phyloP scores from a whole-genome alignment of 1,284 basidiomycete species.

The Cryptococcus floricola region DNA sequence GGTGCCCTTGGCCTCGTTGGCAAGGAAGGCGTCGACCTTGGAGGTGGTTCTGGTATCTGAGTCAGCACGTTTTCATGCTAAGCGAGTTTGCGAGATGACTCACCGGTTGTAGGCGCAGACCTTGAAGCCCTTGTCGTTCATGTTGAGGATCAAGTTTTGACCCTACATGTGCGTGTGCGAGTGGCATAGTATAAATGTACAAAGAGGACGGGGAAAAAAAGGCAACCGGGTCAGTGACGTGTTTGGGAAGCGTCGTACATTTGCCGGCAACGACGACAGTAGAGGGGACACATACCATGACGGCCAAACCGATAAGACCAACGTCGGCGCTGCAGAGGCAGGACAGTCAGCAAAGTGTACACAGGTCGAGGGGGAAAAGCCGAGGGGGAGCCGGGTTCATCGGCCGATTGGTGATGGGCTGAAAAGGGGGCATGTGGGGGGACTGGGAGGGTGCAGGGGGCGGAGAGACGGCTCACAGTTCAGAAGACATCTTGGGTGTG shows the following conservation, averaged over 20 bases:
- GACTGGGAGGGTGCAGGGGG: neutral
- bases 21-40: constrained; percentile 95
- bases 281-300: constrained; percentile 67
- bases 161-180: constrained; percentile 55
- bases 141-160: constrained; percentile 95
- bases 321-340: constrained; percentile 39
- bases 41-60: constrained; percentile 61
- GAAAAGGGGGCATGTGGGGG: neutral
- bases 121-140: constrained; percentile 98
- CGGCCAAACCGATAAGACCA: constrained; percentile 70
- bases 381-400: constrained; percentile 9
- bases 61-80: neutral
- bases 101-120: constrained; percentile 93
- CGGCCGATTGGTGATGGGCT: constrained; percentile 1
- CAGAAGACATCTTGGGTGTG: constrained; percentile 31
- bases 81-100: constrained; percentile 8
- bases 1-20: constrained; percentile 96
- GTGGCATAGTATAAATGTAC: neutral
- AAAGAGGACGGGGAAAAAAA: constrained; percentile 6
- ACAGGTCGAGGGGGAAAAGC: neutral
- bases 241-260: neutral
- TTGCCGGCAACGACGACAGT: neutral
- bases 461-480: constrained; percentile 22
- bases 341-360: constrained; percentile 2
- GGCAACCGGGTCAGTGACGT: constrained; percentile 13